Evolutionary conservation across 139 green algal species (phyloP).

Genomic region (Mychonastes homosphaera): DNA sequence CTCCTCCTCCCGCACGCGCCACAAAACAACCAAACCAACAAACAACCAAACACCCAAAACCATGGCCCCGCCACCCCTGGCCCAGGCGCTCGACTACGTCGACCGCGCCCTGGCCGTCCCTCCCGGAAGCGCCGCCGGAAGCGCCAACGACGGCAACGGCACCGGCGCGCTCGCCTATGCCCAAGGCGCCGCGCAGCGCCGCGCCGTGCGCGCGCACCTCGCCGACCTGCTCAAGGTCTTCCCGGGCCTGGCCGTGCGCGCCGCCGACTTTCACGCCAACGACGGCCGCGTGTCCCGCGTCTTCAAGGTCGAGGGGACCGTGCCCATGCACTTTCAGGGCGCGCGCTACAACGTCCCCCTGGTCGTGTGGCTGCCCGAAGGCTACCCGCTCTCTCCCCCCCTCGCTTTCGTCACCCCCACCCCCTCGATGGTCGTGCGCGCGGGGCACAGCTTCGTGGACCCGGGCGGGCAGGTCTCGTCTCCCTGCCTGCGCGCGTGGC

Average conservation of each 20-base stretch:
- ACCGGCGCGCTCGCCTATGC: too few relatives aligned
- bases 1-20: too few relatives aligned
- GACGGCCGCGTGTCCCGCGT: slow-evolving; percentile 45
- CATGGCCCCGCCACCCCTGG: not conserved
- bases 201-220: slow-evolving; percentile 59
- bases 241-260: slow-evolving; percentile 38
- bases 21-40: not conserved
- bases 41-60: too few relatives aligned
- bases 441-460: slow-evolving; percentile 64
- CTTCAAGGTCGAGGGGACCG: slow-evolving; percentile 70
- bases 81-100: slow-evolving; percentile 26
- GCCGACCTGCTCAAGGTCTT: slow-evolving; percentile 56
- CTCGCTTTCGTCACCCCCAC: slow-evolving; percentile 75
- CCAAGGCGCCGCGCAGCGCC: too few relatives aligned
- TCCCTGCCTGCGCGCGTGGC: not conserved
- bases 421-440: slow-evolving; percentile 82
- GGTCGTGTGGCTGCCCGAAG: slow-evolving; percentile 66
- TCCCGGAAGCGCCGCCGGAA: slow-evolving; percentile 54
- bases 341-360: slow-evolving; percentile 93
- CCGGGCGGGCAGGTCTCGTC: slow-evolving; percentile 43
- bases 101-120: slow-evolving; percentile 34
- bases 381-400: slow-evolving; percentile 57
- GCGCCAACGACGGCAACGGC: slow-evolving; percentile 37
- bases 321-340: slow-evolving; percentile 78
- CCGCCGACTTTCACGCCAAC: slow-evolving; percentile 43